A percentile compares a stretch with the other conserved stretches of the same genome.
These are phyloP conservation scores for Pseudocercospora fijiensis DNA, from an alignment of 2,329 filamentous ascomycete species.

Conservation along the genomic window DNA sequence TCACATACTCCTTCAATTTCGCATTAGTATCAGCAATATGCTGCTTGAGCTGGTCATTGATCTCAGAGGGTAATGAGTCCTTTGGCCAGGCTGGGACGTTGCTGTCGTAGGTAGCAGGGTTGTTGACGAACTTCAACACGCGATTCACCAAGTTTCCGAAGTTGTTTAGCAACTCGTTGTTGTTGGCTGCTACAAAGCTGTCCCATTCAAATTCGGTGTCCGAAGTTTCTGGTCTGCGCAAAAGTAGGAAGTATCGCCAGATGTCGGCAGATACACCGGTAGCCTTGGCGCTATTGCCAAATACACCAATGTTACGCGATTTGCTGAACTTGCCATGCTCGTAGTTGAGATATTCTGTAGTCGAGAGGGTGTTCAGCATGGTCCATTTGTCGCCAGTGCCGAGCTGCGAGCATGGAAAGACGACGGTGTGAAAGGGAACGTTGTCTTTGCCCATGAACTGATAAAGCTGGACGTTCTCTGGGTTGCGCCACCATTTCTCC, in stretches of 20 bases:
- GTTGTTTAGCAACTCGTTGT: conserved; percentile 80
- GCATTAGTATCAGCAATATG: conserved; percentile 63
- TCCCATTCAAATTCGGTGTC: conserved; percentile 91
- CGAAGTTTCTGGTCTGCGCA: conserved; percentile 77
- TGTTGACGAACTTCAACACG: conserved; percentile 68
- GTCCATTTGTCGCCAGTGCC: conserved; percentile 86
- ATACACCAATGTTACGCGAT: conserved; percentile 83
- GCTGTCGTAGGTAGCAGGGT: conserved; percentile 67
- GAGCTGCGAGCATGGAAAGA: conserved; percentile 84
- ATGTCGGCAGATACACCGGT: conserved; percentile 82
- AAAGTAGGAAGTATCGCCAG: conserved; percentile 90
- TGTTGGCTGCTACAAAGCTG: conserved; percentile 79
- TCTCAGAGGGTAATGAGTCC: conserved; percentile 49
- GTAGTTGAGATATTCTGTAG: conserved; percentile 87
- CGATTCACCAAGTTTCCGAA: conserved; percentile 61
- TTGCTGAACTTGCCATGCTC: conserved; percentile 92
- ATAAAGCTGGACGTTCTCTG: conserved; percentile 81
- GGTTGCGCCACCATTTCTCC: conserved; percentile 93
- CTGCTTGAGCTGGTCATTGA: conserved; percentile 35
- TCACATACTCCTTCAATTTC: conserved; percentile 65
- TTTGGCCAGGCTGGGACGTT: conserved; percentile 55
- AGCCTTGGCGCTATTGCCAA: conserved; percentile 83
- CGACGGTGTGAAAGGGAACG: conserved; percentile 82
- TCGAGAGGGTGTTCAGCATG: conserved; percentile 81
- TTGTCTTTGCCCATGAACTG: conserved; percentile 97